Evolutionary conservation across 1,139 yeast genomes (phyloP).

Genomic region (Saccharomyces hybrid): DNA sequence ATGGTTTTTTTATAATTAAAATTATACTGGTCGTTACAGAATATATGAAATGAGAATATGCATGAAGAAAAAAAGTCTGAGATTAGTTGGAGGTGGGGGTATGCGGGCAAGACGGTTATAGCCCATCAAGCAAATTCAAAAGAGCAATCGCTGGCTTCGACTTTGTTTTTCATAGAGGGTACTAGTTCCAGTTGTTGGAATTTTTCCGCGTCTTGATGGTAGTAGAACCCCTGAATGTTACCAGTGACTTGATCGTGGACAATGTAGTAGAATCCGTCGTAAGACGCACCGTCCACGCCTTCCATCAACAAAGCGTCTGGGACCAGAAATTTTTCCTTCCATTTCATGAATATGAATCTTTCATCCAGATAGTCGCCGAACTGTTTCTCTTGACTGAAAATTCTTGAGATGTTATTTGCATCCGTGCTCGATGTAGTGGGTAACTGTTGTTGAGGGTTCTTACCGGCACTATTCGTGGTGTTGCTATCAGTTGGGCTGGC

Average conservation of each 20-base stretch:
- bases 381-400: constrained; percentile 4
- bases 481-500: background rate
- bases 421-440: constrained; percentile 26
- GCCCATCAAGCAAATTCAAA: constrained; percentile 21
- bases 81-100: background rate
- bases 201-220: constrained; percentile 67
- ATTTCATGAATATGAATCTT: constrained; percentile 73
- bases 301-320: constrained; percentile 64
- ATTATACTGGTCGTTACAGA: background rate
- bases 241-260: constrained; percentile 76
- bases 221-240: constrained; percentile 69
- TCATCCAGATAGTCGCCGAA: constrained; percentile 34
- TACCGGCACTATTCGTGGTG: background rate
- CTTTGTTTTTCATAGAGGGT: constrained; percentile 31
- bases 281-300: constrained; percentile 71
- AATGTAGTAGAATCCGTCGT: constrained; percentile 86
- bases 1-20: background rate
- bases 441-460: constrained; percentile 2
- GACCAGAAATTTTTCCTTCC: constrained; percentile 84
- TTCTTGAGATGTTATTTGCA: constrained; percentile 17
- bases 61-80: background rate
- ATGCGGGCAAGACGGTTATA: background rate
- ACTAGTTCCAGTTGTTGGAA: constrained; percentile 59
- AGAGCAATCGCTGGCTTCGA: constrained; percentile 21
- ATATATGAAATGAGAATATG: background rate